Percentiles rank a stretch among this genome's conserved stretches.
Conservation (phyloP, 176 grass and related monocot genomes). For the Panicum miliaceum region DNA sequence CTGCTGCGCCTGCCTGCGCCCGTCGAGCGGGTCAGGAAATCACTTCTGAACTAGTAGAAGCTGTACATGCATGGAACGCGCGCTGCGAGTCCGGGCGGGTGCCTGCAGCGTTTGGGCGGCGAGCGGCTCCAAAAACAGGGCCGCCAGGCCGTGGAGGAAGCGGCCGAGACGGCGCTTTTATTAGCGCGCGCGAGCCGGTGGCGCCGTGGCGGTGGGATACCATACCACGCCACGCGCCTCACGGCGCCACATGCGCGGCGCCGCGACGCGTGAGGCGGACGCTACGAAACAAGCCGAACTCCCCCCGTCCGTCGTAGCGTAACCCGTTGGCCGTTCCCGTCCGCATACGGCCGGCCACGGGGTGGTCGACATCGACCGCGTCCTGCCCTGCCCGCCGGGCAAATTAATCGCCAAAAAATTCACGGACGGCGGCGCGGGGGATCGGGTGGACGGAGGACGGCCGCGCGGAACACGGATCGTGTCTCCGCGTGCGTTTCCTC, state of each 20-base stretch:
- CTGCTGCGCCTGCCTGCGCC: too few species aligned
- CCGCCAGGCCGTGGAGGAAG: background rate
- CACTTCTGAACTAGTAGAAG: too few species aligned
- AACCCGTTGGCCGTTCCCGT: too few species aligned
- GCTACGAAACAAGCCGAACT: background rate
- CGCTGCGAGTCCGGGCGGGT: too few species aligned
- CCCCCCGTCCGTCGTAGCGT: background rate
- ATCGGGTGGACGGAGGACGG: too few species aligned
- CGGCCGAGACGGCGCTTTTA: background rate
- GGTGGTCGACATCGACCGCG: too few species aligned
- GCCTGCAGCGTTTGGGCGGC: background rate
- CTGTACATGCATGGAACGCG: too few species aligned
- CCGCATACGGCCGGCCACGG: too few species aligned
- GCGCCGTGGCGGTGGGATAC: background rate
- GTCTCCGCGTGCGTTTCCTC: too few species aligned
- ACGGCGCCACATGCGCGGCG: too few species aligned
- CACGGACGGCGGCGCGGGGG: background rate
- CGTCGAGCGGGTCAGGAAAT: too few species aligned
- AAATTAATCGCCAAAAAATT: background rate
- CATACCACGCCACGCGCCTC: too few species aligned
- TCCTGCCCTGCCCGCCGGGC: background rate
- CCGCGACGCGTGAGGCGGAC: background rate
- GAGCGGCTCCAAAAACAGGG: background rate
- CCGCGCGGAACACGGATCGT: conserved; percentile 35
- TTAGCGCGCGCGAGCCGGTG: background rate